Conservation (phyloP, 352 stramenopile species). For the Globisporangium polare region DNA sequence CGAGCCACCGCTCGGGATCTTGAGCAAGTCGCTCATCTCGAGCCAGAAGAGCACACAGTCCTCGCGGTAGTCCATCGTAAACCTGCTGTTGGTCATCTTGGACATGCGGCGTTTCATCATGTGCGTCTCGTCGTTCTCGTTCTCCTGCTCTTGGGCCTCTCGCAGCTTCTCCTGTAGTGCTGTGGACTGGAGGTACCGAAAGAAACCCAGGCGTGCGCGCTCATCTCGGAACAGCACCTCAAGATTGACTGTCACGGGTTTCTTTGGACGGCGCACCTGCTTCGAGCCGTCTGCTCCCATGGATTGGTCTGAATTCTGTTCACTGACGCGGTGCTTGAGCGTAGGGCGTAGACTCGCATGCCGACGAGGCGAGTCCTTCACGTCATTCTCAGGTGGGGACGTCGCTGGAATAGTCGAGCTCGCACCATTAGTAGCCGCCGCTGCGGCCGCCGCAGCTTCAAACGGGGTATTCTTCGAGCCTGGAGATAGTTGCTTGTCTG, state of each 20-base stretch:
- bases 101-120: constrained; percentile 13
- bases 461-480: not conserved
- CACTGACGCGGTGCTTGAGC: constrained; percentile 20
- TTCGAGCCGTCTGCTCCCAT: not conserved
- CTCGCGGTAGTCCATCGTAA: constrained; percentile 44
- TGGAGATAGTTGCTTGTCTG: not conserved
- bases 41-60: constrained; percentile 71
- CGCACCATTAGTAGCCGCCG: not conserved
- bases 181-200: constrained; percentile 43
- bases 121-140: constrained; percentile 3
- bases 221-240: constrained; percentile 58
- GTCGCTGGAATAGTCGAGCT: not conserved
- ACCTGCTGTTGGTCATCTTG: constrained; percentile 21
- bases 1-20: constrained; percentile 44
- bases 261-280: constrained; percentile 20
- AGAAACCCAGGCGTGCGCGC: constrained; percentile 48
- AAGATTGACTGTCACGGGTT: constrained; percentile 34
- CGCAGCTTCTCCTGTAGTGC: constrained; percentile 34
- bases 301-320: constrained; percentile 8
- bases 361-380: not conserved
- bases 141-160: constrained; percentile 9
- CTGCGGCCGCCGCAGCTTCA: not conserved
- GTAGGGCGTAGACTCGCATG: constrained; percentile 15
- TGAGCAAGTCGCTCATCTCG: constrained; percentile 61
- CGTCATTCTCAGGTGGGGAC: not conserved